phyloP scores from a whole-genome alignment of 768 basidiomycete genomes.

The Pulveroboletus sp. region DNA sequence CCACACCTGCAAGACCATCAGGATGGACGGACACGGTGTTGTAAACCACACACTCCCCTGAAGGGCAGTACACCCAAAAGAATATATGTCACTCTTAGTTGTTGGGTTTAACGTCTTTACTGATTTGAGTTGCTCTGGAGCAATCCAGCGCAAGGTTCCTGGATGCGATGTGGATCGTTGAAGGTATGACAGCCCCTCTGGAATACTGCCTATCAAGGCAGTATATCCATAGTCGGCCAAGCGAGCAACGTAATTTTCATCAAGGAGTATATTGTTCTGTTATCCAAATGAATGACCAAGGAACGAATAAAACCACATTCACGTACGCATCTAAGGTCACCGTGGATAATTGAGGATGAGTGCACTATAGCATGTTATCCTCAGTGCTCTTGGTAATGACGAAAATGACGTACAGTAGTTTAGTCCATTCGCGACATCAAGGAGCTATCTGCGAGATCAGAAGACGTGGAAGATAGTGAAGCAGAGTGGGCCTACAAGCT shows the following conservation, averaged over 20 bases:
- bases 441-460: too few relatives aligned
- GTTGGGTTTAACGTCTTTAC: conserved; percentile 11
- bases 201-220: conserved; percentile 7
- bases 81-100: conserved; percentile 14
- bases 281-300: neutral
- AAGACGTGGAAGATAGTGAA: too few relatives aligned
- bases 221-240: conserved; percentile 48
- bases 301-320: too few relatives aligned
- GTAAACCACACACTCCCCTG: conserved; percentile 10
- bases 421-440: too few relatives aligned
- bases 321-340: neutral
- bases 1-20: conserved; percentile 26
- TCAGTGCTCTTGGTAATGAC: neutral
- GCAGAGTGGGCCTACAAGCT: too few relatives aligned
- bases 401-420: neutral
- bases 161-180: conserved; percentile 23
- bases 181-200: conserved; percentile 2
- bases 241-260: conserved; percentile 28
- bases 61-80: conserved; percentile 29
- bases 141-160: conserved; percentile 46
- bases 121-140: conserved; percentile 35
- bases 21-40: neutral
- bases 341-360: neutral
- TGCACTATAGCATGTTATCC: neutral
- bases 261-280: conserved; percentile 20